Percentiles rank a stretch among this genome's conserved stretches.
These are phyloP conservation scores for Diutina neorugosa DNA, from an alignment of 1,139 yeast genomes.

Conservation along the genomic window DNA sequence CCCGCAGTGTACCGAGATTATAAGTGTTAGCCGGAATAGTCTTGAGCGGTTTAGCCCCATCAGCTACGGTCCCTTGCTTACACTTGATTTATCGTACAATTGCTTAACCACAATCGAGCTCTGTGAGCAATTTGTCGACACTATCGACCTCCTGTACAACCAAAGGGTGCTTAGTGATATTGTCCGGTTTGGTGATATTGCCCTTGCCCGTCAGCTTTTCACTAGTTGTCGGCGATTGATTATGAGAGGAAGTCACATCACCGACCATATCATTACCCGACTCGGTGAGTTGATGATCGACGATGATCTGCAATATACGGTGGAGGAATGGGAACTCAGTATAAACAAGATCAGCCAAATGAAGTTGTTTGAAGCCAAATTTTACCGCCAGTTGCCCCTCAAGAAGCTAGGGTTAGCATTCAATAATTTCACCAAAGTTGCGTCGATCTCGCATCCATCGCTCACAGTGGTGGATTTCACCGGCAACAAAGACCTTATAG, in stretches of 20 bases:
- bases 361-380: neutral
- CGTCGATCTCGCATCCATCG: neutral
- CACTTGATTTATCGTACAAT: neutral
- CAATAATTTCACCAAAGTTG: neutral
- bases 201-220: neutral
- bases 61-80: neutral
- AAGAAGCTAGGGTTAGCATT: neutral
- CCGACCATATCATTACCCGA: neutral
- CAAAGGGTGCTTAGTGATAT: neutral
- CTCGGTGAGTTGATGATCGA: neutral
- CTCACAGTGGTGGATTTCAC: neutral
- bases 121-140: neutral
- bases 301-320: neutral
- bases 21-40: neutral
- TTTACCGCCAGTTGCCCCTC: neutral
- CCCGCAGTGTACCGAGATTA: neutral
- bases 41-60: neutral
- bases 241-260: conserved; percentile 1
- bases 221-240: neutral
- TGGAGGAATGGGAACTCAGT: neutral
- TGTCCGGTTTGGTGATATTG: neutral
- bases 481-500: neutral
- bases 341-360: neutral
- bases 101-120: neutral
- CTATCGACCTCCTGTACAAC: neutral